Evolutionary conservation across 441 rosid species (phyloP), one percentile per base, ranked within the genome.

Genomic region (Corymbia calophylla): DNA sequence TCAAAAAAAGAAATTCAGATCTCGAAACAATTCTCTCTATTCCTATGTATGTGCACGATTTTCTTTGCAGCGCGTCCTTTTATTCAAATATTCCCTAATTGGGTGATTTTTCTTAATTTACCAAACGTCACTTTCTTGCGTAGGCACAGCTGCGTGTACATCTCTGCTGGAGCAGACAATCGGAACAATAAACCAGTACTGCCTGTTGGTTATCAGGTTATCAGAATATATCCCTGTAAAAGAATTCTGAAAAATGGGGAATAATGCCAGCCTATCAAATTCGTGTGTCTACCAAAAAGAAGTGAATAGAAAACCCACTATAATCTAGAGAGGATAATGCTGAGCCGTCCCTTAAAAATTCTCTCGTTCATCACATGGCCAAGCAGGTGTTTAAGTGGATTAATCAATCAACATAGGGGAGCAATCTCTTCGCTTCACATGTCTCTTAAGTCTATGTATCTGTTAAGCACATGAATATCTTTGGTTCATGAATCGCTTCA

Each of bases 401-500:
- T 62, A 13, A 62, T 31, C 27, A 0, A 62, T 62, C 68, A 62
- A 13, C 16, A 13, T 11, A 29, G 8, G 0, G 27, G 29, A 60
- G 32, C 14, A 60, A 60, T 27, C 14, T 58, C n/a, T 58, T 58
- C n/a, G 2, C 0, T 27, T 27, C 8, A 62, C 68, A 13, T 62
- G 68, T 29, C 31, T 62, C 68, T 62, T 62, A 4, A 62, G 29
- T 6, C 29, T 29, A 62, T 4, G 1, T 62, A 29, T 62, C 5
- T 10, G 17, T 58, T 25, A 58, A 25, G 29, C 7, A 25, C 64
- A 58, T 58, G 0, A 58, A 58, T 58, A 58, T 62, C 18, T 27
- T 62, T 1, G 4, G 17, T 1, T 6, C 17, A 62, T 15, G 15
- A 23, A 58, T 15, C 31, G 27, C 66, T 62, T 62, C 4, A 0